Base-by-base conservation (phyloP, 768 basidiomycete species). In the Tylopilus sp. region DNA sequence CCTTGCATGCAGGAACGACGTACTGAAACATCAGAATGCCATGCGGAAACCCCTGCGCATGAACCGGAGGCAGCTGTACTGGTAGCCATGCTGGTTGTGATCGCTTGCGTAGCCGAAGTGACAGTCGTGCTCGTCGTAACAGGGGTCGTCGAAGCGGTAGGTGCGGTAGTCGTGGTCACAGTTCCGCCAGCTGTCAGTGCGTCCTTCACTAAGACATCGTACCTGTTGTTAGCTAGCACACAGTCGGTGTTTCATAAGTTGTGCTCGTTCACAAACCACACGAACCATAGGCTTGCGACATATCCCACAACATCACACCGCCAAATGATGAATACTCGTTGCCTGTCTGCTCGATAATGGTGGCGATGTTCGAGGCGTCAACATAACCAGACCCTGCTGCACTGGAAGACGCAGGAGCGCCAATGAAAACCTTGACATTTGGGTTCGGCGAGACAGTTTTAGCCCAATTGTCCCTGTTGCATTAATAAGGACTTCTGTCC, bases 181-280 rank as follows among this genome's bases (percentile, higher is more conserved):
- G 55, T 31, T 15, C 57, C 33, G 12, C 57, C 35, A 15, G 78
- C 75, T 11, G 65, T 65, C 21, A 86, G 71, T 25, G 79, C 75
- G 51, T 75, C 72, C 62, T 87, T 86, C 48, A 85, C 77, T 4
- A 76, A 77, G n/a, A 74, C 51, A 59, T 85, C 83, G 58, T 77
- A 86, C 17, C 79, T 76, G 40, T 69, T 69, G 59, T 87, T 86
- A 20, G 72, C 84, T 74, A 48, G 7, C 10, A 4, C 10, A n/a
- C 17, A 10, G 18, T 58, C 3, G 52, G 36, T 35, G 22, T 3
- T 7, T 22, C 47, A 26, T 35, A 36, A 20, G 12, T 23, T 10
- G 6, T 6, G 11, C n/a, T 36, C 12, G 15, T 23, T 8, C 13
- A 23, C 17, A 25, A 10, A 48, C 42, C 31, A 6, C 3, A 56